Conservation (phyloP, 306 rosid genomes). For the Begonia masoniana region DNA sequence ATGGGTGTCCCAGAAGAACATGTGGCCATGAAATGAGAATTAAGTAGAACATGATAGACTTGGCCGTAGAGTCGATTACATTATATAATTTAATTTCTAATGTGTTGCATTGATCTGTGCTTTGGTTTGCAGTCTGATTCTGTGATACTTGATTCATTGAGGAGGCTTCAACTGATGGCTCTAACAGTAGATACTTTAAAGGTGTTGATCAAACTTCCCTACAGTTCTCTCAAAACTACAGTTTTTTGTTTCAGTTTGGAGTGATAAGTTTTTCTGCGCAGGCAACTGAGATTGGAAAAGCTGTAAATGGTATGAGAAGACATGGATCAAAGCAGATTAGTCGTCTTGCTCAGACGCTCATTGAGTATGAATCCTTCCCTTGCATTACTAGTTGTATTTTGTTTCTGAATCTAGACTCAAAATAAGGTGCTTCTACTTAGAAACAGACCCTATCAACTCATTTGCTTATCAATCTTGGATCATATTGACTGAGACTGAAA, state of each 20-base stretch:
- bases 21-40: too few relatives aligned
- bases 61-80: too few relatives aligned
- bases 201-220: constrained; percentile 21
- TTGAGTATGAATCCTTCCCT: constrained; percentile 30
- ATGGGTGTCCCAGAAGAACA: too few relatives aligned
- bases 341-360: constrained; percentile 48
- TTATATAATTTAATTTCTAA: neutral
- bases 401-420: neutral
- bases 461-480: too few relatives aligned
- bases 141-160: constrained; percentile 58
- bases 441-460: neutral
- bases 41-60: too few relatives aligned
- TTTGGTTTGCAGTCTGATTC: constrained; percentile 50
- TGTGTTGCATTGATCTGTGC: constrained; percentile 17
- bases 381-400: neutral
- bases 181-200: constrained; percentile 53
- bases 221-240: neutral
- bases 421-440: too few relatives aligned
- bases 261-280: constrained; percentile 20
- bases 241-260: constrained; percentile 2
- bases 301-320: constrained; percentile 57
- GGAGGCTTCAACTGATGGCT: constrained; percentile 74
- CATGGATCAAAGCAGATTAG: constrained; percentile 48
- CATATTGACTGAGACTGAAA: neutral
- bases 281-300: constrained; percentile 92